Base-by-base conservation (phyloP, 2,329 filamentous ascomycete species). In the Hypoxylon sp. region DNA sequence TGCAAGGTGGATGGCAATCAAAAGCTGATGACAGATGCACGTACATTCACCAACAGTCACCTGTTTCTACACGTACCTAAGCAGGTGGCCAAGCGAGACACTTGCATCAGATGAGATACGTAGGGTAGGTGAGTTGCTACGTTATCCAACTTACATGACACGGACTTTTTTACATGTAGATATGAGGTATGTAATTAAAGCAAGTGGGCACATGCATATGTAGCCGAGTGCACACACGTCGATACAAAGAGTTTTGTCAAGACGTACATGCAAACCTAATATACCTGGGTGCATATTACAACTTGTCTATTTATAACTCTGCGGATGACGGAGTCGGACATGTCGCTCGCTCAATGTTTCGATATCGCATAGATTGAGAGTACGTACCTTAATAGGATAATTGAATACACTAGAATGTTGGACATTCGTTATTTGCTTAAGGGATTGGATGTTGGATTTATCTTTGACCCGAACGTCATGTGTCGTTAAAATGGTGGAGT, bases 401-500 rank as follows among this genome's bases (percentile, higher is more conserved):
- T 20, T 20, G 20, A 27, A 27, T 8, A 44, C 1, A 22, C 22
- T 17, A 22, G 20, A 20, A 20, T 20, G 20, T 44, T 0, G 13
- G 3, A 44, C 10, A 44, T 44, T 20, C 17, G 17, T 11, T 44
- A 44, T 8, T 44, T 22, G 7, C n/a, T 42, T 42, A 13, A 42
- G n/a, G 37, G 14, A 17, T 17, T 42, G n/a, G 14, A n/a, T 42
- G 14, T 17, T n/a, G 14, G 11, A n/a, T 17, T 44, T 44, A 22
- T 44, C 20, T 17, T 44, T 11, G 14, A 44, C 6, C 7, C 17
- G 3, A 30, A 17, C 14, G 10, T 22, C 27, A 46, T 57, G 6
- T 46, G 33, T 31, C 25, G 37, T 31, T 27, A 33, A 20, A 11
- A 25, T 50, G 40, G 46, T 59, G 42, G 31, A 40, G 20, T 46